A percentile compares a stretch with the other conserved stretches of the same genome.
Evolutionary conservation across 805 yeast genomes (phyloP).

Genomic region (Teunomyces atbi): DNA sequence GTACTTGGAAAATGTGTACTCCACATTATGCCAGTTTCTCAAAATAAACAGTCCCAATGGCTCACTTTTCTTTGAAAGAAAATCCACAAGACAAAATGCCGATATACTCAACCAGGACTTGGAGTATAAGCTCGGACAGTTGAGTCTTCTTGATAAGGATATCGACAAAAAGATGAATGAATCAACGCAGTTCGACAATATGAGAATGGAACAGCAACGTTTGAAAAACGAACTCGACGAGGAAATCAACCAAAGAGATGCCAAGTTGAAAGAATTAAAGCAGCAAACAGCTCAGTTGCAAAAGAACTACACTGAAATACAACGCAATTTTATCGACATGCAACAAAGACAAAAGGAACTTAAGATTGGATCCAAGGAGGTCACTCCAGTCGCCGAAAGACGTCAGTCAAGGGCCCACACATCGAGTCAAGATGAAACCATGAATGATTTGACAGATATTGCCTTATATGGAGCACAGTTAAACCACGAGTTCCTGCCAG

Average conservation of each 20-base stretch:
- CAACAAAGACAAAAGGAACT: not conserved
- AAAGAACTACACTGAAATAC: not conserved
- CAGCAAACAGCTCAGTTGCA: not conserved
- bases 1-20: slow-evolving; percentile 82
- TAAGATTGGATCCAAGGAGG: not conserved
- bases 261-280: slow-evolving; percentile 10
- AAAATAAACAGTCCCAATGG: slow-evolving; percentile 38
- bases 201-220: slow-evolving; percentile 19
- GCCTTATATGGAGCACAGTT: slow-evolving; percentile 37
- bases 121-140: slow-evolving; percentile 18
- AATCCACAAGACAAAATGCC: not conserved
- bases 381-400: not conserved
- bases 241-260: slow-evolving; percentile 20
- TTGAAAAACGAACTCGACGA: slow-evolving; percentile 21
- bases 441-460: slow-evolving; percentile 37
- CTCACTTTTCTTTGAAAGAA: slow-evolving; percentile 32
- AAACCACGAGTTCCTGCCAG: slow-evolving; percentile 23
- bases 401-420: not conserved
- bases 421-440: slow-evolving; percentile 16
- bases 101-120: slow-evolving; percentile 10
- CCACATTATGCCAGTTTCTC: slow-evolving; percentile 65
- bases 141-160: slow-evolving; percentile 20
- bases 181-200: slow-evolving; percentile 15
- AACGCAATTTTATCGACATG: not conserved
- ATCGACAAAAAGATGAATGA: slow-evolving; percentile 16